Percentiles rank a stretch among this genome's conserved stretches.
These are phyloP conservation scores for Neurospora sp. DNA, from an alignment of 495 filamentous ascomycete species.

Conservation along the genomic window DNA sequence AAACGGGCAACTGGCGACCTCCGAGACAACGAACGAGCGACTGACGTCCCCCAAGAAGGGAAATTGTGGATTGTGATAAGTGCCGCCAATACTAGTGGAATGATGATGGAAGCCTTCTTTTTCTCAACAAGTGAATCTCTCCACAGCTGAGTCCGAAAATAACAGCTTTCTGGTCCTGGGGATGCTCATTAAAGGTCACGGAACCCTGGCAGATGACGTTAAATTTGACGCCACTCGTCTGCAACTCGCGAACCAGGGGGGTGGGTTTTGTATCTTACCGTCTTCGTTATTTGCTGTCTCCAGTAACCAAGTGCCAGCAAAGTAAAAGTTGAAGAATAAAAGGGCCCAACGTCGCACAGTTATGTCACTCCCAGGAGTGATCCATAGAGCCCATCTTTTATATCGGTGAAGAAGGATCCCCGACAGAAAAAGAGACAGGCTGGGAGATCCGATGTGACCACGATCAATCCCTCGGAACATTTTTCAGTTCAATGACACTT, in stretches of 20 bases:
- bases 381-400: neutral
- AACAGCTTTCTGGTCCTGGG: neutral
- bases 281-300: neutral
- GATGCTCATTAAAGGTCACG: neutral
- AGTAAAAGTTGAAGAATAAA: neutral
- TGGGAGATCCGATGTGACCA: neutral
- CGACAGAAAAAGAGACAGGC: neutral
- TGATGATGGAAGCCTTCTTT: neutral
- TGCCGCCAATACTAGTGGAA: neutral
- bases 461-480: neutral
- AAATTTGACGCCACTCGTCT: slow-evolving; percentile 2
- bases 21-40: neutral
- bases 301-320: neutral
- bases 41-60: neutral
- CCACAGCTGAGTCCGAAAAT: neutral
- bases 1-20: neutral
- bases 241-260: neutral
- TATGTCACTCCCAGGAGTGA: neutral
- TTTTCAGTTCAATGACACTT: neutral
- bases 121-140: neutral
- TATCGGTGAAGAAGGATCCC: neutral
- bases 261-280: neutral
- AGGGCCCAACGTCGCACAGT: neutral
- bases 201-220: slow-evolving; percentile 3
- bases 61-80: neutral